Evolutionary conservation across 108 stramenopile genomes (phyloP), one percentile per base, ranked within the genome.

Genomic region (Fistulifera solaris): DNA sequence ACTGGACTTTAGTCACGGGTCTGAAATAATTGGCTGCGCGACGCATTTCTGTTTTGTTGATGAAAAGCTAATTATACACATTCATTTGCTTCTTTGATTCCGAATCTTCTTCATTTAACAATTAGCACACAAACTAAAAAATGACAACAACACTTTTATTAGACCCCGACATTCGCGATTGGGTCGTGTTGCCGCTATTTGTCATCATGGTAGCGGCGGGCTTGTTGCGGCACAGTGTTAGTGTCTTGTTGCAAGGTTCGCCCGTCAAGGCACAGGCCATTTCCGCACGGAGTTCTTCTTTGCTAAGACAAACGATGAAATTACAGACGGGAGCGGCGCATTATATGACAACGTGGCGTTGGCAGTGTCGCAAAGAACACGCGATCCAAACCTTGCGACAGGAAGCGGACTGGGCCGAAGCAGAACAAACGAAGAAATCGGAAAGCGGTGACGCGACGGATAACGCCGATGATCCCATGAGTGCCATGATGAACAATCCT

Each of bases 131-230:
- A 35, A 35, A 11, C 14, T 40, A 40, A 40, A 11, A 48, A 11
- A 52, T 16, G 4, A 58, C 8, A 17, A 58, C 50, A 38, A 41
- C 73, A 1, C 66, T 67, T 25, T 71, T 83, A 27, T 66, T 76
- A 48, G 84, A 85, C 73, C 83, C 88, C 40, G 73, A 78, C 47
- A 80, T 81, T 67, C 62, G 82, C 24, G 82, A 83, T 65, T 83
- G 82, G 82, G 89, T 90, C 19, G 85, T 90, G 10, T 56, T 90
- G 39, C 89, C 89, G 12, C 67, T 90, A 14, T 74, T 90, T 54
- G 64, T 85, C 6, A 86, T 90, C 45, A 90, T 87, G 82, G 65
- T 90, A 15, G 58, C 73, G 48, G 81, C 85, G 42, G 82, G 82
- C 35, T 54, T 88, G 42, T 59, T 81, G 48, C 80, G 86, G 42